These are phyloP conservation scores for Pugionium dolabratum DNA, from an alignment of 345 rosid genomes.

Conservation along the genomic window DNA sequence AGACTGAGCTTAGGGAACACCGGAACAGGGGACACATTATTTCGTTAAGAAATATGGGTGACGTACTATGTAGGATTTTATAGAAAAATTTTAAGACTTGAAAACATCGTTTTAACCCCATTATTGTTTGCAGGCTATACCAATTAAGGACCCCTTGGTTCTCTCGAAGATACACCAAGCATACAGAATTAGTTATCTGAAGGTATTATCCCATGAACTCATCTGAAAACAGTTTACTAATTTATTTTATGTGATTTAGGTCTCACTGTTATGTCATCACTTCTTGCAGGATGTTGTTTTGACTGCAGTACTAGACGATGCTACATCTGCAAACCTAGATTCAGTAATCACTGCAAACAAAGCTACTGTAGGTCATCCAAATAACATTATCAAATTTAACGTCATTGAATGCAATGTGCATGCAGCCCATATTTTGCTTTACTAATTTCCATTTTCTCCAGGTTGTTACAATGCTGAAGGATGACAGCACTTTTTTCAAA, in stretches of 20 bases:
- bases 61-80: conserved; percentile 10
- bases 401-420: neutral
- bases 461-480: conserved; percentile 94
- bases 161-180: conserved; percentile 97
- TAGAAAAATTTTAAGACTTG: conserved; percentile 8
- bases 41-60: neutral
- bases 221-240: neutral
- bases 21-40: neutral
- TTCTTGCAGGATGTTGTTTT: conserved; percentile 79
- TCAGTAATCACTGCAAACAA: conserved; percentile 90
- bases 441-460: conserved; percentile 34
- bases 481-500: conserved; percentile 88
- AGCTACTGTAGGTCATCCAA: conserved; percentile 68
- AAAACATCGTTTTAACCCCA: conserved; percentile 18
- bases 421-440: conserved; percentile 19
- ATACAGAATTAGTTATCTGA: conserved; percentile 91
- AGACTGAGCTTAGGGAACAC: conserved; percentile 17
- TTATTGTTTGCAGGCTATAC: conserved; percentile 64
- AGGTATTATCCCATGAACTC: conserved; percentile 54
- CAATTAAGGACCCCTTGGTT: conserved; percentile 78
- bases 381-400: conserved; percentile 19
- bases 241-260: conserved; percentile 6
- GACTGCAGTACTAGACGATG: conserved; percentile 93
- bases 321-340: conserved; percentile 77
- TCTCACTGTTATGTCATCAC: conserved; percentile 9